Percentiles rank a stretch among this genome's conserved stretches.
phyloP scores from a whole-genome alignment of 345 rosid genomes.

The Gossypium stocksii region DNA sequence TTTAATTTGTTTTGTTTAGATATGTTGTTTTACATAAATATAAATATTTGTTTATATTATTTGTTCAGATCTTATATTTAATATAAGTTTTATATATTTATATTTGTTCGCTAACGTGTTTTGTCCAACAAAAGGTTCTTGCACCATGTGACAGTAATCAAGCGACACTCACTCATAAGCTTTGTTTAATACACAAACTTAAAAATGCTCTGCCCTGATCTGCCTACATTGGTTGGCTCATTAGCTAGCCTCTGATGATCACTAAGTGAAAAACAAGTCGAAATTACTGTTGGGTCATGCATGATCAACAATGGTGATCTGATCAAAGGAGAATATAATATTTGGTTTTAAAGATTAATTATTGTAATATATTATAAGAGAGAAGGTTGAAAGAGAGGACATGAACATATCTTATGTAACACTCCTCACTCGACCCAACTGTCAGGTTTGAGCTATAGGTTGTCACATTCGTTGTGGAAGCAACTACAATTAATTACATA shows the following conservation, averaged over 20 bases:
- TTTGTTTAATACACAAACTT: background rate
- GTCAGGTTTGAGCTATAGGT: too few relatives aligned
- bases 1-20: too few relatives aligned
- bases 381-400: background rate
- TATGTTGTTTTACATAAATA: too few relatives aligned
- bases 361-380: background rate
- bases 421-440: too few relatives aligned
- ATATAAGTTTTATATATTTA: too few relatives aligned
- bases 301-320: background rate
- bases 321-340: background rate
- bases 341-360: background rate
- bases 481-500: too few relatives aligned
- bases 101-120: too few relatives aligned
- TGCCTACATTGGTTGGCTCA: background rate
- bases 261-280: background rate
- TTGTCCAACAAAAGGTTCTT: background rate
- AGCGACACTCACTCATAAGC: constrained; percentile 23
- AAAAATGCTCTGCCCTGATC: background rate
- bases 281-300: background rate
- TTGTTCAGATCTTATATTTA: too few relatives aligned
- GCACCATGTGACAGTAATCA: constrained; percentile 16
- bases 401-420: too few relatives aligned
- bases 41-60: too few relatives aligned
- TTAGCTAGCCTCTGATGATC: background rate
- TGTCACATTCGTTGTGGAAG: too few relatives aligned